Base-by-base conservation (phyloP, 139 green algal species). In the Chlorella sp. region DNA sequence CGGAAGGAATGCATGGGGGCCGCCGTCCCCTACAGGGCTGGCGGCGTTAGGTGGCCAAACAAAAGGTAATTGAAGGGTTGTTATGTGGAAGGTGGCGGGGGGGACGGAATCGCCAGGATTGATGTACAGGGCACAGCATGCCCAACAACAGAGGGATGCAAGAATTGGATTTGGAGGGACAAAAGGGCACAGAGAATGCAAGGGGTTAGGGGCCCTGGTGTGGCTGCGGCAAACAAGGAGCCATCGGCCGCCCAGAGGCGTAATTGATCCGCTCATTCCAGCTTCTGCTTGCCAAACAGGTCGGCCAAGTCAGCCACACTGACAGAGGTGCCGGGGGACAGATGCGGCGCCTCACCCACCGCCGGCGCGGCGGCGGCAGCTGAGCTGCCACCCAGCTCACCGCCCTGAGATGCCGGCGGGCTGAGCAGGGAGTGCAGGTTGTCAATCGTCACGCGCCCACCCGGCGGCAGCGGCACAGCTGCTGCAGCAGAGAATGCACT, bases 231-330 rank as follows among this genome's bases (percentile, higher is more conserved):
- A n/a, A n/a, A n/a, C n/a, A n/a, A n/a, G n/a, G n/a, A n/a, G n/a
- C n/a, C n/a, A n/a, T n/a, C n/a, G n/a, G n/a, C n/a, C n/a, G 44
- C 7, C 51, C 51, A 60, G 51, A n/a, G 51, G 51, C 51, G 18
- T 20, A 21, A 38, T 38, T 44, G 5, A 6, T 13, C n/a, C 11
- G 1, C 34, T 62, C 41, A 82, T 16, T 82, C 76, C 60, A 82
- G 76, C 76, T 82, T 82, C 25, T 82, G 76, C 76, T 82, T 82
- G 26, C 76, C 60, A n/a, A 87, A 30, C 39, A 87, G 60, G 2
- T 87, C 83, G 26, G 57, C 67, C 57, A 87, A 41, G 60, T 87
- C 83, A 7, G 74, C 39, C 15, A 87, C 57, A 13, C 36, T 87
- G 38, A 87, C 26, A 12, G 26, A 39, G 28, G 65, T 47, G 28